Evolutionary conservation across 2,329 filamentous ascomycete species (phyloP), one percentile per base, ranked within the genome.

Genomic region (Trichoderma brevicompactum): DNA sequence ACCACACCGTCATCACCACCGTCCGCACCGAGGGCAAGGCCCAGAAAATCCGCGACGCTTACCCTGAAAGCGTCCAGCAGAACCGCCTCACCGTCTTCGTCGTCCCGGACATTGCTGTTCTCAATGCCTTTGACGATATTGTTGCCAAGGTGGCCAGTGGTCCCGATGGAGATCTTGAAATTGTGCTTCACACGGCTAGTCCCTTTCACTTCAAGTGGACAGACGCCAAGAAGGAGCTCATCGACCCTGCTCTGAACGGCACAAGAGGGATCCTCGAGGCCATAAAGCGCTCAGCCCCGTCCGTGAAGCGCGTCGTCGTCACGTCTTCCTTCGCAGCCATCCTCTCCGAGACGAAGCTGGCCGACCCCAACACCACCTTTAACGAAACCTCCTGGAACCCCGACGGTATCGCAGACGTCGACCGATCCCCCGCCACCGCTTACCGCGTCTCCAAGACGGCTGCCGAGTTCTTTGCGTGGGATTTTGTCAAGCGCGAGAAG

Each of bases 71-170:
- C 2, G 74, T 75, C 19, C 73, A 80, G 66, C 72, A 71, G 65
- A 78, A 80, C 13, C 78, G 79, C 38, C 81, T 88, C 17, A 72
- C 77, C 38, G 78, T 84, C 12, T 79, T 75, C 64, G 87, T 95
- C 70, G 92, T 96, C 28, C 86, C 89, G 17, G 92, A 96, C 73
- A 91, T 96, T 70, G 90, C 91, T 3, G 77, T 87, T 72, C 83
- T 87, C 49, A 83, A 84, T 64, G 92, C 92, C 65, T 96, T 96
- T 74, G 87, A 92, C 71, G 81, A 87, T 70, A 86, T 84, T 1
- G 80, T 83, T 67, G 44, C 53, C 2, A 28, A 64, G 5, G 76
- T 79, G 74, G 79, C 74, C 4, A 7, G 9, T 3, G 40, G 40
- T 4, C 28, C 82, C 1, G 81, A 79, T n/a, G 80, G 82, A 1